Percentiles rank a stretch among this genome's conserved stretches.
Evolutionary conservation across 148 eudicot species (phyloP).

Genomic region (Rhododendron ferrugineum): DNA sequence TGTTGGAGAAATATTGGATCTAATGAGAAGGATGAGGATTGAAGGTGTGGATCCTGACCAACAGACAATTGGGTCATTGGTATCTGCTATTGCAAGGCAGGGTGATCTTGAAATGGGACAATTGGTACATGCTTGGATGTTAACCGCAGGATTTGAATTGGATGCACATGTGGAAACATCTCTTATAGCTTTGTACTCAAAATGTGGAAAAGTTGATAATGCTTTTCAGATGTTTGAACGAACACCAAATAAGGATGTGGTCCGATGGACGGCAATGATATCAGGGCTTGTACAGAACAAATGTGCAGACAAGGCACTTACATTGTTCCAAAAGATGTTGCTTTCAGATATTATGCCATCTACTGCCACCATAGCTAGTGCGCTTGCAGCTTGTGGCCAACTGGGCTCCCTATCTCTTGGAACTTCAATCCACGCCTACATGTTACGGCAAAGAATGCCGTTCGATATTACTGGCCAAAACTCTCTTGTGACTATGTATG

Average conservation of each 20-base stretch:
- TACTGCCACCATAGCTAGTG: slow-evolving; percentile 55
- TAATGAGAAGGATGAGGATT: slow-evolving; percentile 48
- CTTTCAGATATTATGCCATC: slow-evolving; percentile 40
- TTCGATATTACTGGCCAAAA: slow-evolving; percentile 56
- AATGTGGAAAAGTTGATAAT: slow-evolving; percentile 34
- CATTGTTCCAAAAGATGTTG: slow-evolving; percentile 49
- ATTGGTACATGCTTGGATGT: slow-evolving; percentile 54
- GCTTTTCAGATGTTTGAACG: slow-evolving; percentile 51
- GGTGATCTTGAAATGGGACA: slow-evolving; percentile 39
- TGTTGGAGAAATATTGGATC: slow-evolving; percentile 27
- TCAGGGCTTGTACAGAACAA: slow-evolving; percentile 87
- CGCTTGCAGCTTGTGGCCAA: slow-evolving; percentile 72
- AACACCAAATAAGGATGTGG: slow-evolving; percentile 50
- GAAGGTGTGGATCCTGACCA: slow-evolving; percentile 60
- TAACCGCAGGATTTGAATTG: slow-evolving; percentile 43
- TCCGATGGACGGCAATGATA: slow-evolving; percentile 77
- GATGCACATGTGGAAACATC: slow-evolving; percentile 58
- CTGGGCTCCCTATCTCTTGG: slow-evolving; percentile 44
- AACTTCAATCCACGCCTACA: slow-evolving; percentile 57
- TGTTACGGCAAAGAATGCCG: slow-evolving; percentile 41
- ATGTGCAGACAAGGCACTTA: slow-evolving; percentile 43
- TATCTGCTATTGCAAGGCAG: slow-evolving; percentile 33
- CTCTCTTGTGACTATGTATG: slow-evolving; percentile 74
- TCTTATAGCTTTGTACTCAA: slow-evolving; percentile 53
- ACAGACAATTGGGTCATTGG: slow-evolving; percentile 55